These are phyloP conservation scores for Suillus spraguei DNA, from an alignment of 768 basidiomycete genomes.

Conservation along the genomic window DNA sequence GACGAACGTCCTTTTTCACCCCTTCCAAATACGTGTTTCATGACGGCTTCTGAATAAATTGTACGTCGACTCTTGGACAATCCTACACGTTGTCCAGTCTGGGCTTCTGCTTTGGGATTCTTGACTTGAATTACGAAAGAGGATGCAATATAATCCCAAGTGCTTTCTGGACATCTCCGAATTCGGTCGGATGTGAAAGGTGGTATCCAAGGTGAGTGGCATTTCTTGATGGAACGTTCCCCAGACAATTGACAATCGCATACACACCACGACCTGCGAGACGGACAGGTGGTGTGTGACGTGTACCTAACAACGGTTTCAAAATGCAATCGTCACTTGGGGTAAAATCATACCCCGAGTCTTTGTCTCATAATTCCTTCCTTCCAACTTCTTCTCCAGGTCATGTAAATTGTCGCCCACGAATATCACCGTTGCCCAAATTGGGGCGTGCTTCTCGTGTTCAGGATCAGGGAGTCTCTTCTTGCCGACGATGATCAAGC, in stretches of 20 bases:
- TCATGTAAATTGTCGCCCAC: constrained; percentile 52
- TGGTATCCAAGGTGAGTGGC: constrained; percentile 61
- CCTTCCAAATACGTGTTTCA: constrained; percentile 51
- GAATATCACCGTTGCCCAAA: constrained; percentile 54
- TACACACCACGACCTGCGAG: constrained; percentile 62
- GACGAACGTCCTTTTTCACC: constrained; percentile 44
- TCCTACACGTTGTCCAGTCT: constrained; percentile 32
- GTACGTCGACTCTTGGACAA: constrained; percentile 37
- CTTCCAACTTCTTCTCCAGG: constrained; percentile 51
- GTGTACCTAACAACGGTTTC: constrained; percentile 38
- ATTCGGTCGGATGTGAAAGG: constrained; percentile 52
- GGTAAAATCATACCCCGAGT: constrained; percentile 46
- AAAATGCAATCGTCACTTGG: neutral
- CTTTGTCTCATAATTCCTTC: constrained; percentile 61
- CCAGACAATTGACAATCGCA: constrained; percentile 55
- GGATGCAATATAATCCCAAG: constrained; percentile 55
- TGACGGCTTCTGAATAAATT: constrained; percentile 49
- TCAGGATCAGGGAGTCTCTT: constrained; percentile 58
- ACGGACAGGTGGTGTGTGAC: constrained; percentile 54
- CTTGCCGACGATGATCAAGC: constrained; percentile 57
- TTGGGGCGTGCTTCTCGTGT: constrained; percentile 45
- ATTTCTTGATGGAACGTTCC: constrained; percentile 44
- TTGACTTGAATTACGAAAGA: constrained; percentile 64
- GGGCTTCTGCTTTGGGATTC: constrained; percentile 53
- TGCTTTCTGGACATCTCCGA: constrained; percentile 56